These are phyloP conservation scores for Platanthera guangdongensis DNA, from an alignment of 106 monocot species.

Conservation along the genomic window DNA sequence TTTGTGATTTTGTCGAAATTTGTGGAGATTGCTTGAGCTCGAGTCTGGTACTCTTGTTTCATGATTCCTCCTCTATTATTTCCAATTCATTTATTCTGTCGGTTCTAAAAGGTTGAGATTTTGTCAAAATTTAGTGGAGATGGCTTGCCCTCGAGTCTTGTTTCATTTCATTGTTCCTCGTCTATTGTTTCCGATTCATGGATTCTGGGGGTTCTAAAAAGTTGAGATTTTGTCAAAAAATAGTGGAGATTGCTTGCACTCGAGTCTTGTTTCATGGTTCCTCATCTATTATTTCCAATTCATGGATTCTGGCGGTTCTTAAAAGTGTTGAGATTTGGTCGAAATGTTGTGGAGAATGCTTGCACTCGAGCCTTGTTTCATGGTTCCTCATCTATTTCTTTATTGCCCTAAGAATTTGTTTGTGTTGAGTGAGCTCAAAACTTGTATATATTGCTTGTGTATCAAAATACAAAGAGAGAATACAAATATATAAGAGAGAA, in stretches of 20 bases:
- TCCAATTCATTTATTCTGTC: background rate
- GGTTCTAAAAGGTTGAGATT: background rate
- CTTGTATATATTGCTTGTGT: no score
- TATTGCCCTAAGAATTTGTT: background rate
- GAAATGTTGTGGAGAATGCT: no score
- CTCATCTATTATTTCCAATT: background rate
- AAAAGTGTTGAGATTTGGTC: no score
- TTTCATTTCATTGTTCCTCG: background rate
- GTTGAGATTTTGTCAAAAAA: background rate
- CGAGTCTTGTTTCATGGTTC: background rate
- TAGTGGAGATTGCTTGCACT: background rate
- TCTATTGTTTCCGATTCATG: background rate
- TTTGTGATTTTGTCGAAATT: background rate
- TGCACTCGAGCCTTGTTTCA: no score
- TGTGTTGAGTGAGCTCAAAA: no score
- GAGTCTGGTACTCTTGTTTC: background rate
- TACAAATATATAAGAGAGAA: no score
- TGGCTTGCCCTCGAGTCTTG: background rate
- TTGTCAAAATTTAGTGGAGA: background rate
- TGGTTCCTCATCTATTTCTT: background rate
- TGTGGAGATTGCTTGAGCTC: background rate
- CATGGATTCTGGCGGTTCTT: no score
- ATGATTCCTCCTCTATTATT: background rate
- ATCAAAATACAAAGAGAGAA: no score
- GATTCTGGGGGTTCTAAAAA: no score